Conservation (phyloP, 805 yeast genomes). For the Cyberlindnera saturnus region DNA sequence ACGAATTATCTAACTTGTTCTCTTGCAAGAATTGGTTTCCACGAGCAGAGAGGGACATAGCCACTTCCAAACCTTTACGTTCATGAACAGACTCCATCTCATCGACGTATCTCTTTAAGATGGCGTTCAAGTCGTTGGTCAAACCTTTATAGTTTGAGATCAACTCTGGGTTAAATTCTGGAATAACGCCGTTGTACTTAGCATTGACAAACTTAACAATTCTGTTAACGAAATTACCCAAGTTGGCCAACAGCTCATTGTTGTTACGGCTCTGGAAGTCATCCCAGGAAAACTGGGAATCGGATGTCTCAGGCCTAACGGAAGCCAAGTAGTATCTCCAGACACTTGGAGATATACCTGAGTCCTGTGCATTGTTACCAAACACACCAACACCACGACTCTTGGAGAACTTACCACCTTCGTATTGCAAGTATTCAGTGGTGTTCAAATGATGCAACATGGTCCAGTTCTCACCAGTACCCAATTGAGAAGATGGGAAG, state of each 20-base stretch:
- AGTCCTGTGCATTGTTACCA: constrained; percentile 94
- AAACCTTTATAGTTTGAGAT: constrained; percentile 41
- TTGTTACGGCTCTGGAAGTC: constrained; percentile 94
- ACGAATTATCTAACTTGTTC: constrained; percentile 85
- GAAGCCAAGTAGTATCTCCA: constrained; percentile 96
- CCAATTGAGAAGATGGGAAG: constrained; percentile 89
- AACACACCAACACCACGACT: constrained; percentile 98
- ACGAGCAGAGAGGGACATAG: constrained; percentile 86
- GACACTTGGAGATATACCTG: constrained; percentile 85
- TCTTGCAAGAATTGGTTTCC: constrained; percentile 97
- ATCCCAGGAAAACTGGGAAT: constrained; percentile 95
- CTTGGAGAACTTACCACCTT: constrained; percentile 96
- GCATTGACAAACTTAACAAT: constrained; percentile 83
- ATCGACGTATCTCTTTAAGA: constrained; percentile 55
- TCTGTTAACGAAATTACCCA: constrained; percentile 96
- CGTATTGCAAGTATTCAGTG: constrained; percentile 95
- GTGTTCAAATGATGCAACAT: constrained; percentile 85
- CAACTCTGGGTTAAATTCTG: constrained; percentile 47
- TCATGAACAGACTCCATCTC: constrained; percentile 76
- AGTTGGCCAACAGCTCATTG: constrained; percentile 87
- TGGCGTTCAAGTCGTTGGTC: constrained; percentile 52
- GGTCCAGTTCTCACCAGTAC: constrained; percentile 88
- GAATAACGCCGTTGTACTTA: constrained; percentile 88
- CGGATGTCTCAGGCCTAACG: constrained; percentile 92
- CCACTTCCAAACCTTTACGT: constrained; percentile 85